phyloP scores from a whole-genome alignment of 768 basidiomycete genomes.

The Mycena polygramma region DNA sequence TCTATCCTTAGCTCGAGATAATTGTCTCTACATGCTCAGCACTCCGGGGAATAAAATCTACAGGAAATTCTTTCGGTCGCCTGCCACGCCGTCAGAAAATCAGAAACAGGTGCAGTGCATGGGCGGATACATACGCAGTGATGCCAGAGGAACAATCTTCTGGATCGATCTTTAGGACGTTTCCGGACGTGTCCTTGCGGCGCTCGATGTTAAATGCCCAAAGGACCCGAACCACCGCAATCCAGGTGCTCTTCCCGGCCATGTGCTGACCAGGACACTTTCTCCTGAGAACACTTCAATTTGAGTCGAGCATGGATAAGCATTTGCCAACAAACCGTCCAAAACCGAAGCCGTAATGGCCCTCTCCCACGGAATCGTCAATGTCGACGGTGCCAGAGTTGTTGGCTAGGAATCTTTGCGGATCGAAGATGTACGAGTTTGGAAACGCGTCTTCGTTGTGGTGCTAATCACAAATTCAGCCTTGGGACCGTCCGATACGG shows the following conservation, averaged over 20 bases:
- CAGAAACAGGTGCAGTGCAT: not conserved
- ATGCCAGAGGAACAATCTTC: not conserved
- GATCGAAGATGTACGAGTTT: constrained; percentile 1
- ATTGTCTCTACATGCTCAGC: constrained; percentile 12
- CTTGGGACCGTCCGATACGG: not conserved
- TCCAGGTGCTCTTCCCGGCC: constrained; percentile 6
- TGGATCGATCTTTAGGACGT: not conserved
- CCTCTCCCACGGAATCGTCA: not conserved
- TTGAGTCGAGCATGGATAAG: not conserved
- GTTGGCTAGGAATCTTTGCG: not conserved
- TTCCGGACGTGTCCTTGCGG: not conserved
- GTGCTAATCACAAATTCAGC: not conserved
- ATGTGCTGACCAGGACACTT: constrained; percentile 9
- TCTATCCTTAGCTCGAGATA: not conserved
- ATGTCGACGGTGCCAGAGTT: not conserved
- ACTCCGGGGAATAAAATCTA: constrained; percentile 15
- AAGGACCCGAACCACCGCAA: not conserved
- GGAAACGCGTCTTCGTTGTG: constrained; percentile 11
- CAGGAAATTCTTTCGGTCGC: not conserved
- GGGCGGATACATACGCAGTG: not conserved
- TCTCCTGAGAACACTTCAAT: not conserved
- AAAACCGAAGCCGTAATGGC: constrained; percentile 1
- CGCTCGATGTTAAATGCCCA: not conserved
- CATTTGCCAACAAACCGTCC: not conserved
- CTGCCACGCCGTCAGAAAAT: not conserved